phyloP scores from a whole-genome alignment of 441 rosid genomes.

The Erodium chrysanthum region DNA sequence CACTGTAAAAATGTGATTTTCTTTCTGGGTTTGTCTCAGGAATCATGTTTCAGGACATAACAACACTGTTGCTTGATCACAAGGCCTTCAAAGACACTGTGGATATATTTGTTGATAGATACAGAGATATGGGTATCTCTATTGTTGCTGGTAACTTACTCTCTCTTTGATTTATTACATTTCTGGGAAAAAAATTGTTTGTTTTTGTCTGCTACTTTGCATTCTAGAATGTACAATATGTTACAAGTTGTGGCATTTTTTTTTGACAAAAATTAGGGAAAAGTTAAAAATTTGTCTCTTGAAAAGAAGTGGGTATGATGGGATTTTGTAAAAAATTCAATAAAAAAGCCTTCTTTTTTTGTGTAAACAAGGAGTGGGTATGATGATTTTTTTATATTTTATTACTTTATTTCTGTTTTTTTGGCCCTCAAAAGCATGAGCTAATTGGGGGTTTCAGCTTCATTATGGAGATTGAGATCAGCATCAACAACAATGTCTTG shows the following conservation, averaged over 20 bases:
- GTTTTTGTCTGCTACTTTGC: slow-evolving; percentile 1
- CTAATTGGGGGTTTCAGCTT: slow-evolving; percentile 4
- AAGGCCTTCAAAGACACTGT: slow-evolving; percentile 78
- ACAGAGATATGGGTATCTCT: slow-evolving; percentile 74
- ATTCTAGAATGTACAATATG: not conserved
- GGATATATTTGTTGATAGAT: slow-evolving; percentile 92
- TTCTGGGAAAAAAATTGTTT: not conserved
- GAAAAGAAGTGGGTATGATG: slow-evolving; percentile 3
- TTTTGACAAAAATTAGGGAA: not conserved
- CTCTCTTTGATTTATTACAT: not conserved
- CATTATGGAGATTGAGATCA: not conserved
- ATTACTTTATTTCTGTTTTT: not conserved
- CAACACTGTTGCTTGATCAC: slow-evolving; percentile 78
- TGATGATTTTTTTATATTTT: not conserved
- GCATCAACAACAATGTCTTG: not conserved
- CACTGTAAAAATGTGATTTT: not conserved
- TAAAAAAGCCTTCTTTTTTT: not conserved
- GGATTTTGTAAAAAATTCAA: not conserved
- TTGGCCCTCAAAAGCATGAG: not conserved
- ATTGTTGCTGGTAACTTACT: slow-evolving; percentile 72
- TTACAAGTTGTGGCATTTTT: not conserved
- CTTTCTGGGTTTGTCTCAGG: slow-evolving; percentile 29
- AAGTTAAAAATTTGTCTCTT: not conserved
- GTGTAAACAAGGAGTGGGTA: slow-evolving; percentile 1
- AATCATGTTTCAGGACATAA: slow-evolving; percentile 94